These are phyloP conservation scores for Sporothrix dimorphospora DNA, from an alignment of 2,329 filamentous ascomycete genomes.

Conservation along the genomic window DNA sequence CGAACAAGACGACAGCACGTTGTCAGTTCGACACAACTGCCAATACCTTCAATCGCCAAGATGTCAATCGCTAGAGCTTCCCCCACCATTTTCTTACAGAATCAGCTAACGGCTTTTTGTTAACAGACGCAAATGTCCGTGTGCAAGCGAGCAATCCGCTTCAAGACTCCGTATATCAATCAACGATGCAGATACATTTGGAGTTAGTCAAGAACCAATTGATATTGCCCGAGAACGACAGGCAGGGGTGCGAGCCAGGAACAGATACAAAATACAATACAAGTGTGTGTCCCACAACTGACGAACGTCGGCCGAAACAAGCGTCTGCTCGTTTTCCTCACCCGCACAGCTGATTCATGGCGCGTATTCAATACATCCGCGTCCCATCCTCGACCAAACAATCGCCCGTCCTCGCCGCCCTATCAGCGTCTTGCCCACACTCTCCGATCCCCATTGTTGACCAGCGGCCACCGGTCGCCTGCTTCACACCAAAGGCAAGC, in stretches of 20 bases:
- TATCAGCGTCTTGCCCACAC: slow-evolving; percentile 15
- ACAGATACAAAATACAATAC: neutral
- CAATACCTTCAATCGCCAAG: no score
- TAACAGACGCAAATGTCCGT: no score
- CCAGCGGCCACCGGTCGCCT: neutral
- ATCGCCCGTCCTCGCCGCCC: neutral
- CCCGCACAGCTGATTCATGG: slow-evolving; percentile 19
- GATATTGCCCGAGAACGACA: no score
- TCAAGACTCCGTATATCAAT: no score
- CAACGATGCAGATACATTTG: no score
- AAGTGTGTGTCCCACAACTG: neutral
- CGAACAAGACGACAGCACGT: neutral
- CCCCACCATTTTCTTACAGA: no score
- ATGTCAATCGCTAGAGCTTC: no score
- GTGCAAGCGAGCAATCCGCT: no score
- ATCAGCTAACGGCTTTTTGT: no score
- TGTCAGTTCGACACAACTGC: no score
- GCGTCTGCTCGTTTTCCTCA: slow-evolving; percentile 11
- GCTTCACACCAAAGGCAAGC: neutral
- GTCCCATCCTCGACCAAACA: neutral
- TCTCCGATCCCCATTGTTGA: neutral
- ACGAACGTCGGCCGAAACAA: neutral
- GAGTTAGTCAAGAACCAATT: no score
- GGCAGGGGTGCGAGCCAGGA: neutral
- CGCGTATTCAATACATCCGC: neutral